These are phyloP conservation scores for Stephania cephalantha DNA, from an alignment of 164 flowering plant genomes.

Conservation along the genomic window DNA sequence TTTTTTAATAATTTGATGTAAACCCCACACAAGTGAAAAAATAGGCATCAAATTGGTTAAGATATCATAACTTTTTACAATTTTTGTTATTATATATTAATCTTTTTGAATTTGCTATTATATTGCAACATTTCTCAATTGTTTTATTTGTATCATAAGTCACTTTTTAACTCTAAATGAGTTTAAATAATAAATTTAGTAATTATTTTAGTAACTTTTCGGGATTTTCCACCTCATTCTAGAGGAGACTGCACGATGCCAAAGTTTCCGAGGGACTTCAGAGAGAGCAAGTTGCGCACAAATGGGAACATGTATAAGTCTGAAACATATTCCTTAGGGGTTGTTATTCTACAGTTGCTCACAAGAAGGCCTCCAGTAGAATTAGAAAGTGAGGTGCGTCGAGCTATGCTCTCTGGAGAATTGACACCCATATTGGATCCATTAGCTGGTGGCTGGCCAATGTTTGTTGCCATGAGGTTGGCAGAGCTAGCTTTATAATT, in stretches of 20 bases:
- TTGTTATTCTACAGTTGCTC: constrained; percentile 65
- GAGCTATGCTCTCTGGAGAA: constrained; percentile 40
- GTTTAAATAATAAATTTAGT: too few species aligned
- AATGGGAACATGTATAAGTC: constrained; percentile 56
- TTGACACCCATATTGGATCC: constrained; percentile 49
- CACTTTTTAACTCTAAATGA: too few species aligned
- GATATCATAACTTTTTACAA: too few species aligned
- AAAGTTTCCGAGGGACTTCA: constrained; percentile 39
- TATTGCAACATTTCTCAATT: too few species aligned
- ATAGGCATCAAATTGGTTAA: too few species aligned
- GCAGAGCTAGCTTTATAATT: constrained; percentile 58
- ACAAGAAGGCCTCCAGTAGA: constrained; percentile 61
- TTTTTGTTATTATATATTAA: too few species aligned
- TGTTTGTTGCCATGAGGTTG: constrained; percentile 43
- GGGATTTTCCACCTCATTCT: constrained; percentile 51
- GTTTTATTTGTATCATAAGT: too few species aligned
- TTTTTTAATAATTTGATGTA: too few species aligned
- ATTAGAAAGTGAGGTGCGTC: constrained; percentile 50
- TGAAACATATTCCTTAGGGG: constrained; percentile 71
- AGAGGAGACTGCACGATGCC: constrained; percentile 37
- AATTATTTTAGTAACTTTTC: constrained; percentile 10
- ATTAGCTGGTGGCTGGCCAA: constrained; percentile 77
- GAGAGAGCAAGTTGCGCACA: constrained; percentile 45
- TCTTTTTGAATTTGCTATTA: too few species aligned
- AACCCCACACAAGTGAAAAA: too few species aligned